Evolutionary conservation across 23 red algal genomes (phyloP).

Genomic region (Chondrus crispus): DNA sequence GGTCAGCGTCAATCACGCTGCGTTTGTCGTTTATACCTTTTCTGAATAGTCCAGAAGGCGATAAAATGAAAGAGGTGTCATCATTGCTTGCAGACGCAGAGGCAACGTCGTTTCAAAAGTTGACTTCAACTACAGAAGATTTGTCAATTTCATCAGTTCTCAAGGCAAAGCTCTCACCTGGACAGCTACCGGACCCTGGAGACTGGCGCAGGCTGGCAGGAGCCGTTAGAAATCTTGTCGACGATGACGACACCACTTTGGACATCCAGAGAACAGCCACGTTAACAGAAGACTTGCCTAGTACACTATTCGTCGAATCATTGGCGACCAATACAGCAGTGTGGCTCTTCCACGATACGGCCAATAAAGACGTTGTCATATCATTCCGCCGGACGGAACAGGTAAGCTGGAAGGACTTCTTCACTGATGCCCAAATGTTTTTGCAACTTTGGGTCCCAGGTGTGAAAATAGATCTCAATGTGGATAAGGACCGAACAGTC

Average conservation of each 20-base stretch:
- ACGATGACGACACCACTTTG: not conserved
- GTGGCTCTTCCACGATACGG: conserved; percentile 64
- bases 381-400: conserved; percentile 93
- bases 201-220: conserved; percentile 29
- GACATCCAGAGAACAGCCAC: not conserved
- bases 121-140: not conserved
- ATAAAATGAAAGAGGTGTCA: not conserved
- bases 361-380: conserved; percentile 49
- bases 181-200: not conserved
- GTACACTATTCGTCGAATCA: conserved; percentile 62
- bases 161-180: not conserved
- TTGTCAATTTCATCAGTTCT: not conserved
- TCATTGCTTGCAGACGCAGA: not conserved
- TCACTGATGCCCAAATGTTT: conserved; percentile 83
- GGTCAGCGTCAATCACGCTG: not conserved
- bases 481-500: conserved; percentile 3
- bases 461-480: conserved; percentile 58
- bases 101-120: too few relatives aligned
- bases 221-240: not conserved
- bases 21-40: conserved; percentile 45
- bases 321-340: conserved; percentile 80
- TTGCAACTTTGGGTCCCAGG: conserved; percentile 70
- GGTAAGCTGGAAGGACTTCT: conserved; percentile 84
- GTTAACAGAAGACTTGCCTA: not conserved
- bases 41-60: not conserved